phyloP scores from a whole-genome alignment of 441 rosid genomes.

The Pelargonium myrrhifolium region DNA sequence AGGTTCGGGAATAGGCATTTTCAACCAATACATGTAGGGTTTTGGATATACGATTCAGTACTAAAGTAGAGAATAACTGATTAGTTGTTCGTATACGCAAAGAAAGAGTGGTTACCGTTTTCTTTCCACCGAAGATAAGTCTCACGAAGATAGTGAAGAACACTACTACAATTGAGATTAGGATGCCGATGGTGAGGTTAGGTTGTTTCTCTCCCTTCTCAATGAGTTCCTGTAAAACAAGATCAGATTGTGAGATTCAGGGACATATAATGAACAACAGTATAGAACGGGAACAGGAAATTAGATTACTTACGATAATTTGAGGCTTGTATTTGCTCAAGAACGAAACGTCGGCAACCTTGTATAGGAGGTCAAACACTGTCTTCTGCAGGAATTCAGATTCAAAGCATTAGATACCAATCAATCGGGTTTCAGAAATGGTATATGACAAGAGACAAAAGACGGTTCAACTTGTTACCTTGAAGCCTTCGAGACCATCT shows the following conservation, averaged over 20 bases:
- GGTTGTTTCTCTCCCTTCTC: constrained; percentile 92
- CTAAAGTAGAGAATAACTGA: not conserved
- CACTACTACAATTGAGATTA: constrained; percentile 47
- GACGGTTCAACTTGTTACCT: constrained; percentile 13
- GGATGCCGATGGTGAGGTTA: constrained; percentile 61
- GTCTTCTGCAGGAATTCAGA: constrained; percentile 20
- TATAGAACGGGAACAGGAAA: not conserved
- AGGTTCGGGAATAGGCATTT: too few species aligned
- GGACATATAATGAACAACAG: not conserved
- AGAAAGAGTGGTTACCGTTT: constrained; percentile 25
- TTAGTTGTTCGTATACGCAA: not conserved
- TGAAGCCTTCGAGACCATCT: constrained; percentile 19
- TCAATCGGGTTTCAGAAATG: not conserved
- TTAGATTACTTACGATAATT: constrained; percentile 19
- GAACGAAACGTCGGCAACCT: constrained; percentile 15
- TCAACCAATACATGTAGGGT: constrained; percentile 3
- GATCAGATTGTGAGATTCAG: not conserved
- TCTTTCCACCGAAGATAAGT: constrained; percentile 74
- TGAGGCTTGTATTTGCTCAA: too few species aligned
- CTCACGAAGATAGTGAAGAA: constrained; percentile 44
- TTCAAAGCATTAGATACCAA: not conserved
- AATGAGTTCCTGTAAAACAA: constrained; percentile 49
- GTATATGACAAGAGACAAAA: not conserved
- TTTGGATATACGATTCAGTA: not conserved
- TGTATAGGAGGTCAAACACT: constrained; percentile 22